Percentiles rank a stretch among this genome's conserved stretches.
phyloP scores from a whole-genome alignment of 2,329 filamentous ascomycete genomes.

The Esteya vermicola region DNA sequence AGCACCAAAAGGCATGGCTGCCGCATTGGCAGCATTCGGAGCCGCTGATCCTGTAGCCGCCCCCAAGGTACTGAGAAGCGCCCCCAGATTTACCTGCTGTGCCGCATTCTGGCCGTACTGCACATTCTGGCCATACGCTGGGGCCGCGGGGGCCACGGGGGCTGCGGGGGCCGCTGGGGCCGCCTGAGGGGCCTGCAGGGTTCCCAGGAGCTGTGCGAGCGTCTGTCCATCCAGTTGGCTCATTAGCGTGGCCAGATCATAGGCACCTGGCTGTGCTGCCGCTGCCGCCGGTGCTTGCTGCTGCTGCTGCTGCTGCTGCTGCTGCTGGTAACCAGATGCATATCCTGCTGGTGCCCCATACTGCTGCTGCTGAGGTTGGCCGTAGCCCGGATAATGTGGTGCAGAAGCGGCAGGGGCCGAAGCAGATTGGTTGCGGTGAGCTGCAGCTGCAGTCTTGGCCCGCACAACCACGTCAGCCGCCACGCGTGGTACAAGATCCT shows the following conservation, averaged over 20 bases:
- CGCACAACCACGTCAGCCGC: conserved; percentile 70
- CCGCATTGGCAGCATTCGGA: background rate
- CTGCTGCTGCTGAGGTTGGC: conserved; percentile 8
- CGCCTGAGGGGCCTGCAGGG: conserved; percentile 11
- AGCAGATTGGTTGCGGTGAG: conserved; percentile 9
- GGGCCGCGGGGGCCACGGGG: background rate
- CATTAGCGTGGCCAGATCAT: conserved; percentile 12
- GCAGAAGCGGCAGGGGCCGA: background rate
- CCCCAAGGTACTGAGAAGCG: conserved; percentile 27
- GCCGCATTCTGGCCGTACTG: background rate
- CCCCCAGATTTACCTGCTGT: conserved; percentile 28
- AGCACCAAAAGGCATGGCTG: background rate
- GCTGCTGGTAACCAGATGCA: conserved; percentile 1
- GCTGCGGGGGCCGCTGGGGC: background rate
- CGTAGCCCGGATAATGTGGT: no score
- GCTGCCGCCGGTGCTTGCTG: background rate
- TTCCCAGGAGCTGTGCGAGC: conserved; percentile 19
- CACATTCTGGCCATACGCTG: background rate
- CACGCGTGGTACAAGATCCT: conserved; percentile 62
- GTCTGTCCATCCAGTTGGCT: conserved; percentile 18
- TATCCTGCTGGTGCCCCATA: background rate
- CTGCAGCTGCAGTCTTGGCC: conserved; percentile 33
- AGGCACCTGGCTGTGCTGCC: background rate
- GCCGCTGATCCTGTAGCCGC: conserved; percentile 10
- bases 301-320: conserved; percentile 9